phyloP scores from a whole-genome alignment of 148 eudicot genomes.

The Vaccinium myrtillus region DNA sequence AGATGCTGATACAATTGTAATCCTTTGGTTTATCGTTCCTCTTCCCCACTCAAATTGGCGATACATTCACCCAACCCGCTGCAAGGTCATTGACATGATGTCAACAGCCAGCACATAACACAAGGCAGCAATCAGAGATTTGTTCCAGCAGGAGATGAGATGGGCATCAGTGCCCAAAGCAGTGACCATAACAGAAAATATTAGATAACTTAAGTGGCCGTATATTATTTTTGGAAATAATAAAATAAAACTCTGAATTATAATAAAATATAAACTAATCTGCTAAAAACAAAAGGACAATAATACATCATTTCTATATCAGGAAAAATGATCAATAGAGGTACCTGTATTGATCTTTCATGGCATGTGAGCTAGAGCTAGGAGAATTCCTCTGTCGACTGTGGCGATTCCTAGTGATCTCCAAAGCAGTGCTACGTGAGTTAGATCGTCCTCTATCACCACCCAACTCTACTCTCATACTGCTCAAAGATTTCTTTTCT shows the following conservation, averaged over 20 bases:
- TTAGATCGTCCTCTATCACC: constrained; percentile 65
- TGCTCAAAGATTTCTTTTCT: constrained; percentile 37
- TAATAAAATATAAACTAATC: not conserved
- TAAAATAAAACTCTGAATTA: not conserved
- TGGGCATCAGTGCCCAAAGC: not conserved
- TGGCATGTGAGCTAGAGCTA: constrained; percentile 45
- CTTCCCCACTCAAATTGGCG: not conserved
- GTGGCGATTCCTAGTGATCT: constrained; percentile 46
- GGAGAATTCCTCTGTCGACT: constrained; percentile 67
- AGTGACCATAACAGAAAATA: not conserved
- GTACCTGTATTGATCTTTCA: constrained; percentile 66
- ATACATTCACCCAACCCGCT: not conserved
- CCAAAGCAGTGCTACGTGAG: constrained; percentile 51
- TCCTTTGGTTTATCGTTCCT: not conserved
- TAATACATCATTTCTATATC: not conserved
- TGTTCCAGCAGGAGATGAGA: not conserved
- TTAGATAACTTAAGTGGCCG: not conserved
- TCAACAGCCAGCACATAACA: not conserved
- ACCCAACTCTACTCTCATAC: constrained; percentile 37
- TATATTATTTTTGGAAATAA: not conserved
- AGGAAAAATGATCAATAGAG: constrained; percentile 15
- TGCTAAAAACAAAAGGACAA: constrained; percentile 2
- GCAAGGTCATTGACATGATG: not conserved
- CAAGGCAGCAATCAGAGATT: not conserved
- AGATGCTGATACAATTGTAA: not conserved